Evolutionary conservation across 2,329 filamentous ascomycete species (phyloP).

Genomic region (Lachnellula willkommii): DNA sequence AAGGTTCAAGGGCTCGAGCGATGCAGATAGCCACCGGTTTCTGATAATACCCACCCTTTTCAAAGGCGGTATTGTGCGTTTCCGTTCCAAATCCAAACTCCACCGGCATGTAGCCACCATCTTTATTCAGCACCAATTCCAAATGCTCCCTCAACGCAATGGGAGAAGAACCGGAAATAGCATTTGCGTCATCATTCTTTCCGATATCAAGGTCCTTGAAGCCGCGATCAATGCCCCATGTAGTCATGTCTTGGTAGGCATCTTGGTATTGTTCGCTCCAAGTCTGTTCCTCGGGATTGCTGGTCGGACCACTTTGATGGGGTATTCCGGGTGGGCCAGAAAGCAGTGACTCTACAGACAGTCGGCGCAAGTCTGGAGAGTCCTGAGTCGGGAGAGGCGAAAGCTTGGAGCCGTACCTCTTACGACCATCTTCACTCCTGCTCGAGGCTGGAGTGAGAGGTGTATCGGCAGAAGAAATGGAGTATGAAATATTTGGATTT

Average conservation of each 20-base stretch:
- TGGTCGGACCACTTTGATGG: conserved; percentile 19
- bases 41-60: conserved; percentile 62
- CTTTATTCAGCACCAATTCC: conserved; percentile 29
- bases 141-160: conserved; percentile 23
- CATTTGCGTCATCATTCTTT: conserved; percentile 64
- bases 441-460: conserved; percentile 38
- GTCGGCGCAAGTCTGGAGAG: conserved; percentile 42
- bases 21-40: conserved; percentile 59
- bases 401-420: conserved; percentile 29
- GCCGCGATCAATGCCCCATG: conserved; percentile 68
- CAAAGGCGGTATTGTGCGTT: conserved; percentile 47
- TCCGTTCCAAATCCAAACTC: conserved; percentile 46
- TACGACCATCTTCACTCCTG: conserved; percentile 40
- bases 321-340: conserved; percentile 42
- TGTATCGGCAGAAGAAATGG: conserved; percentile 10
- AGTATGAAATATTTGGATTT: background rate
- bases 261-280: conserved; percentile 19
- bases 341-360: conserved; percentile 63
- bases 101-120: conserved; percentile 33
- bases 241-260: conserved; percentile 36
- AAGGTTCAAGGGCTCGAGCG: conserved; percentile 42
- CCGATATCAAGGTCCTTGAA: conserved; percentile 64
- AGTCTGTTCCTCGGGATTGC: conserved; percentile 14
- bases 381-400: conserved; percentile 28
- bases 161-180: conserved; percentile 49